Base-by-base conservation (phyloP, 2,329 filamentous ascomycete genomes). In the Ophiocordyceps camponoti-floridani region DNA sequence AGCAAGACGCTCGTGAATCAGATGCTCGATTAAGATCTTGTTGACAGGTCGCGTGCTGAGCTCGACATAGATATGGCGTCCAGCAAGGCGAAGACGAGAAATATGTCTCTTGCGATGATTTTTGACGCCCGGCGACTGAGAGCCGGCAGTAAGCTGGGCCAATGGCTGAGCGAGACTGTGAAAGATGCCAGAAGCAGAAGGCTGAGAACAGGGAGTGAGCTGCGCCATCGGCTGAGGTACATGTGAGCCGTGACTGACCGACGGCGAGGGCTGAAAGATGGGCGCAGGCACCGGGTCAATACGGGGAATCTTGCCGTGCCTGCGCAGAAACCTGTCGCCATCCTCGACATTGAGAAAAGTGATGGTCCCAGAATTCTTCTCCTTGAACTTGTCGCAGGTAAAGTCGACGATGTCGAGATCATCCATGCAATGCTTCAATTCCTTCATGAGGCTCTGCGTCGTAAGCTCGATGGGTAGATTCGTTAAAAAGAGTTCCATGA, bases 401-500 rank as follows among this genome's bases (percentile, higher is more conserved):
- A 64, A 75, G 7, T 66, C 57, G 1, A 47, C 27, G 42, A 75
- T 69, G 1, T 49, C 46, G 2, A 75, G 56, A 0, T 42, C 49
- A 0, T 55, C 51, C 54, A 74, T 62, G 27, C 62, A 54, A 0
- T 65, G 62, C 14, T 51, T 44, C 1, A 76, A 58, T 43, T 67
- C 63, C 0, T 45, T 51, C 11, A 51, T 53, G 10, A 75, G 53
- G 7, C 50, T 51, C 0, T 61, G 51, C 2, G 67, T 59, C 10
- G 61, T 56, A 28, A 73, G 50, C 27, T 62, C 55, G 10, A 44
- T 28, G 1, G 70, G 69, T 13, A 75, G 57, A 11, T 65, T 63
- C 13, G 44, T 48, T 30, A 74, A 51, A 33, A 64, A 65, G 11
- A 69, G 62, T 48, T 74, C 69, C 64, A 75, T 73, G 42, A 23